Evolutionary conservation across 306 rosid genomes (phyloP).

Genomic region (Quercus ilex): DNA sequence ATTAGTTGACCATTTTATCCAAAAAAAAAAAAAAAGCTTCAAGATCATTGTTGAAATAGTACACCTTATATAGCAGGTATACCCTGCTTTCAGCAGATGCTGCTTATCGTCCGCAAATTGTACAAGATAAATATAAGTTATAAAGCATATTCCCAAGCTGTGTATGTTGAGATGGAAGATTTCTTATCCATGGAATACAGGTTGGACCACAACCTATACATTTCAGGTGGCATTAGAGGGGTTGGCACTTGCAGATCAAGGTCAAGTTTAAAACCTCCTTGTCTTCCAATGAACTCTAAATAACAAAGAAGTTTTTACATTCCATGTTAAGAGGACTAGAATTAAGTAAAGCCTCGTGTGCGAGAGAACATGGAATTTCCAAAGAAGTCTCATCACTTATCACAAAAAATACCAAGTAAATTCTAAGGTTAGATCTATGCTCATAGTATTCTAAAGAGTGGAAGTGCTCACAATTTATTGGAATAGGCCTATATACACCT

Average conservation of each 20-base stretch:
- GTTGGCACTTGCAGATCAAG: no score
- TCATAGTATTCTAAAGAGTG: background rate
- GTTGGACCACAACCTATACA: background rate
- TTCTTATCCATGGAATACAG: background rate
- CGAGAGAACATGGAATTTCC: background rate
- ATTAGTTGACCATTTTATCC: background rate
- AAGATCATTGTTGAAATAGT: background rate
- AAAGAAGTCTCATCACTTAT: background rate
- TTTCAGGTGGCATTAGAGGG: background rate
- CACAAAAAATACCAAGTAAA: background rate
- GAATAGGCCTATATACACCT: background rate
- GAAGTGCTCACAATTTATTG: background rate
- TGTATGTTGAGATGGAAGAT: background rate
- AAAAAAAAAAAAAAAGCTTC: background rate
- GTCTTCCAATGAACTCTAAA: background rate
- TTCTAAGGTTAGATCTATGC: background rate
- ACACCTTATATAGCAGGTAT: background rate
- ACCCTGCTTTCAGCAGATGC: background rate
- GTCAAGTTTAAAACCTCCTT: background rate
- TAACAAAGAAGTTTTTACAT: background rate
- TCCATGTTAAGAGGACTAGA: background rate
- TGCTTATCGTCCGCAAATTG: background rate
- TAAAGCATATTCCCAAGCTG: background rate
- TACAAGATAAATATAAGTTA: background rate
- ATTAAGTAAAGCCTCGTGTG: background rate